These are phyloP conservation scores for Taphrina wiesneri DNA, from an alignment of 1,139 yeast species.

Conservation along the genomic window DNA sequence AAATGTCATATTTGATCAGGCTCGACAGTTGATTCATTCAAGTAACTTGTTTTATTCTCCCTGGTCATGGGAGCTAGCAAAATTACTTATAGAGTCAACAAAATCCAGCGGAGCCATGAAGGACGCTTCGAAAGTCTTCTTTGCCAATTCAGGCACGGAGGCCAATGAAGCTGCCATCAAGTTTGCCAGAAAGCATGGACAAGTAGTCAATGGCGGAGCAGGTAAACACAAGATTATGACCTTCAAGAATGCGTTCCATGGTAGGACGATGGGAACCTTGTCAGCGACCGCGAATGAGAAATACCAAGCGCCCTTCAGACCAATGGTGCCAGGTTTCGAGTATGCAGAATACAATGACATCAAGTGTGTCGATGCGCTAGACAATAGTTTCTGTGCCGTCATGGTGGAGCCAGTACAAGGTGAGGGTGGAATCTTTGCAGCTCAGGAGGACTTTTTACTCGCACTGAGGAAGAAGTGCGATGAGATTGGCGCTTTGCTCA, in stretches of 20 bases:
- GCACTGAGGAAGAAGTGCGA: slow-evolving; percentile 68
- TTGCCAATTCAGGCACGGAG: slow-evolving; percentile 92
- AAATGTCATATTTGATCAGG: slow-evolving; percentile 68
- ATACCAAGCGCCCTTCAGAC: slow-evolving; percentile 86
- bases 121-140: slow-evolving; percentile 67
- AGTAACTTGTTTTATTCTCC: slow-evolving; percentile 83
- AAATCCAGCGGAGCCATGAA: slow-evolving; percentile 53
- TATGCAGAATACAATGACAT: slow-evolving; percentile 59
- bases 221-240: slow-evolving; percentile 75
- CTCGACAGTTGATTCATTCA: slow-evolving; percentile 71
- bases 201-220: slow-evolving; percentile 48
- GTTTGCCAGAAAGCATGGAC: slow-evolving; percentile 87
- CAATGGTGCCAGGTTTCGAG: slow-evolving; percentile 81
- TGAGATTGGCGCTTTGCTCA: slow-evolving; percentile 70
- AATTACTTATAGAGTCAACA: slow-evolving; percentile 69
- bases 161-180: slow-evolving; percentile 97
- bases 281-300: slow-evolving; percentile 90
- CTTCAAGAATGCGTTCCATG: slow-evolving; percentile 89
- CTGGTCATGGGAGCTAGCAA: slow-evolving; percentile 78
- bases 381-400: slow-evolving; percentile 82
- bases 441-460: slow-evolving; percentile 62
- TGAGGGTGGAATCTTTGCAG: slow-evolving; percentile 87
- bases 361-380: slow-evolving; percentile 57
- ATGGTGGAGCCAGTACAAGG: slow-evolving; percentile 97
- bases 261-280: slow-evolving; percentile 89